Evolutionary conservation across 345 rosid genomes (phyloP).

Genomic region (Tarenaya hassleriana): DNA sequence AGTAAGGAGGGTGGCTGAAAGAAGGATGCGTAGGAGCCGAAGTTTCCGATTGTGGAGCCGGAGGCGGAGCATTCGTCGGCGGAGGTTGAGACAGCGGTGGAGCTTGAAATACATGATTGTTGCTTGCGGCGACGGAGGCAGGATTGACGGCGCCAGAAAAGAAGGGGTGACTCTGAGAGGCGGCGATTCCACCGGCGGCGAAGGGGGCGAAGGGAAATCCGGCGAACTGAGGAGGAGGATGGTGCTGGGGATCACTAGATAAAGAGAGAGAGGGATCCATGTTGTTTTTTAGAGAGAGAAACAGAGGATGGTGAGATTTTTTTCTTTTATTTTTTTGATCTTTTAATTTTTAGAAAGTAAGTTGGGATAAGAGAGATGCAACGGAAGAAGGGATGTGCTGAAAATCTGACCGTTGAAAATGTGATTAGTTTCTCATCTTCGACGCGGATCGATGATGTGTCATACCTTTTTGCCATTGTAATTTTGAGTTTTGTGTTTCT

Average conservation of each 20-base stretch:
- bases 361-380: not conserved
- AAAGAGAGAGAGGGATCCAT: conserved; percentile 31
- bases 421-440: conserved; percentile 15
- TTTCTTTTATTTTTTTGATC: conserved; percentile 13
- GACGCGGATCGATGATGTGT: conserved; percentile 31
- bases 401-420: conserved; percentile 31
- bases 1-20: conserved; percentile 17
- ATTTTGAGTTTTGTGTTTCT: conserved; percentile 30
- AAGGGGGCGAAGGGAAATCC: conserved; percentile 10
- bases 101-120: conserved; percentile 16
- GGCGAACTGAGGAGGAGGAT: conserved; percentile 11
- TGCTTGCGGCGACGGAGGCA: not conserved
- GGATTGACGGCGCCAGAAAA: not conserved
- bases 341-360: not conserved
- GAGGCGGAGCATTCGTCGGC: not conserved
- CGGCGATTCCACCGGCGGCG: conserved; percentile 1
- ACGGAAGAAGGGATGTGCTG: conserved; percentile 11
- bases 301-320: conserved; percentile 16
- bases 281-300: conserved; percentile 23
- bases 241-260: conserved; percentile 17
- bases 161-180: not conserved
- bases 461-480: not conserved
- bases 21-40: not conserved
- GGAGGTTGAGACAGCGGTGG: conserved; percentile 8
- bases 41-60: too few species aligned